Conservation (phyloP, 2,329 filamentous ascomycete genomes). For the Onygena corvina region DNA sequence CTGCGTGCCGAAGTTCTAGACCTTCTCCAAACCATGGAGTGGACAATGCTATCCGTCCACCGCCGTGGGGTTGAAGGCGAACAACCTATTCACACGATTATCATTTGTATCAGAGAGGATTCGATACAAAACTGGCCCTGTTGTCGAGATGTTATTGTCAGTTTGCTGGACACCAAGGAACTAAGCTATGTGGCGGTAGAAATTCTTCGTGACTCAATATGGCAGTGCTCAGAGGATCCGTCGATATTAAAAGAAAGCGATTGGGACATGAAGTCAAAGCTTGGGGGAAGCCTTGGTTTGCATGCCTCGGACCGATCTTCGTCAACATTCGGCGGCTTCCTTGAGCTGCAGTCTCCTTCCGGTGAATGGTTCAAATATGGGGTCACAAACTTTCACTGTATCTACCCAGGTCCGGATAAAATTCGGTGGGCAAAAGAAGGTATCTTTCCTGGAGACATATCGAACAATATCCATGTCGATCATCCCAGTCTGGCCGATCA, state of each 20-base stretch:
- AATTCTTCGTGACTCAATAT: background rate
- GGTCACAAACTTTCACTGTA: background rate
- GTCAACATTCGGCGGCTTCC: background rate
- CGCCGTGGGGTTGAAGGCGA: background rate
- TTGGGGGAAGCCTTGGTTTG: background rate
- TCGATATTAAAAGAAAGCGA: background rate
- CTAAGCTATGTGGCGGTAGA: background rate
- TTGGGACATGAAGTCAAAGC: background rate
- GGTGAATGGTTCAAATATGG: background rate
- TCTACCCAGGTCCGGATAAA: background rate
- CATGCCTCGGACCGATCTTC: background rate
- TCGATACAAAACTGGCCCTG: background rate
- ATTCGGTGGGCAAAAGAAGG: background rate
- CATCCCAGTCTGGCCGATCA: background rate
- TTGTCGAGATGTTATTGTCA: background rate
- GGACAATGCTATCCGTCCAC: background rate
- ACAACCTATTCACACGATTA: background rate
- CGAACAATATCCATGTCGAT: background rate
- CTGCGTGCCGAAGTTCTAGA: background rate
- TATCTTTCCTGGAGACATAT: background rate
- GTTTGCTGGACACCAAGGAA: background rate
- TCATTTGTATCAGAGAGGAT: background rate
- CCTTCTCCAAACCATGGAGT: background rate
- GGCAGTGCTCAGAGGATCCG: background rate
- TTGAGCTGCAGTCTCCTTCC: background rate